phyloP scores from a whole-genome alignment of 805 yeast genomes.

The Yarrowia sp. region DNA sequence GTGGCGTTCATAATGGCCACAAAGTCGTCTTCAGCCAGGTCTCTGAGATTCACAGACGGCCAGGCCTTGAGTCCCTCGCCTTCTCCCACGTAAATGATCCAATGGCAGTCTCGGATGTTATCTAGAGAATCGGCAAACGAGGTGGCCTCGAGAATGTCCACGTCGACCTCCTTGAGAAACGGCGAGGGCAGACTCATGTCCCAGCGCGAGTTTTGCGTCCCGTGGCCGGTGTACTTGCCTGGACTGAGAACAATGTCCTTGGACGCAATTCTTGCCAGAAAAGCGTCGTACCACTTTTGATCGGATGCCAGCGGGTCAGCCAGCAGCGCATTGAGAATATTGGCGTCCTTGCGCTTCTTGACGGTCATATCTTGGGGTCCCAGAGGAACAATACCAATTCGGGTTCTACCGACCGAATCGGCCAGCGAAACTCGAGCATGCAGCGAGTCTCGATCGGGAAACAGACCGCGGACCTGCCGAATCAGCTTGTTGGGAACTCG shows the following conservation, averaged over 20 bases:
- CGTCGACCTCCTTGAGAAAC: constrained; percentile 42
- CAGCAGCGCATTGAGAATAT: constrained; percentile 47
- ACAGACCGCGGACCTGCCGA: constrained; percentile 36
- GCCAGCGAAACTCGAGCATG: constrained; percentile 46
- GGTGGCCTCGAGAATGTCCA: constrained; percentile 48
- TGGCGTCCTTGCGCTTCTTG: constrained; percentile 40
- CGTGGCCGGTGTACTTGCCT: constrained; percentile 44
- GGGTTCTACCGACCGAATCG: constrained; percentile 42
- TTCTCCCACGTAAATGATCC: constrained; percentile 43
- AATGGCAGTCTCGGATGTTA: constrained; percentile 46
- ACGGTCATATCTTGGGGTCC: constrained; percentile 43
- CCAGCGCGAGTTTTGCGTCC: constrained; percentile 48
- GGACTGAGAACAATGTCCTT: constrained; percentile 49
- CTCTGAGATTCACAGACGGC: constrained; percentile 28
- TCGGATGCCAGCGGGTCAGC: constrained; percentile 50
- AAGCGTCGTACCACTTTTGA: constrained; percentile 46
- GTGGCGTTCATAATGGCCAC: constrained; percentile 25
- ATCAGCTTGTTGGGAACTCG: constrained; percentile 18
- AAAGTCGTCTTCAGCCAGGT: constrained; percentile 45
- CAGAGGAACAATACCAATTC: constrained; percentile 48
- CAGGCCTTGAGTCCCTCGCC: constrained; percentile 35
- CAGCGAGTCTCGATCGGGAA: constrained; percentile 46
- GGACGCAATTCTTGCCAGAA: constrained; percentile 46
- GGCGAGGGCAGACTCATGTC: constrained; percentile 47
- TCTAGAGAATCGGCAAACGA: constrained; percentile 46